Evolutionary conservation across 2,329 filamentous ascomycete genomes (phyloP).

Genomic region (Aspergillus jensenii): DNA sequence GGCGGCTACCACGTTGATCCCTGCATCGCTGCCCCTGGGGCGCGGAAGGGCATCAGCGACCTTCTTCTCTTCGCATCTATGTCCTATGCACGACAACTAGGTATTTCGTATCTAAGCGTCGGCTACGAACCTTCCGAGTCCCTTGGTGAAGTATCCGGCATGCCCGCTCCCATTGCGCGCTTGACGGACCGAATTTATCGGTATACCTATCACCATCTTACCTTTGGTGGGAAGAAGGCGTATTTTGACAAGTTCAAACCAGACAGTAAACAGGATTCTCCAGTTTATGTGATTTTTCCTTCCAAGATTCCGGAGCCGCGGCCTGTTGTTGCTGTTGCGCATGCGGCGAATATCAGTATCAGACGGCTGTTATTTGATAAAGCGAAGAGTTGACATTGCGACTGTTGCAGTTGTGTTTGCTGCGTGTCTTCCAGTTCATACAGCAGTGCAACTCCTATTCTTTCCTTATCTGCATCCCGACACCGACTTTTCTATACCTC

Average conservation of each 20-base stretch:
- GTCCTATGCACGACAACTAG: constrained; percentile 35
- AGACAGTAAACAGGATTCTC: constrained; percentile 30
- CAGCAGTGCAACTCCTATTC: no score
- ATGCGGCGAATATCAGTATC: constrained; percentile 38
- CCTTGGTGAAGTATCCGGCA: constrained; percentile 33
- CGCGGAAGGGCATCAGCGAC: constrained; percentile 40
- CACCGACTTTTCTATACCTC: no score
- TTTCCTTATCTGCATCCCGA: no score
- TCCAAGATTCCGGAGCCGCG: constrained; percentile 26
- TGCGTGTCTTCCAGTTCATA: no score
- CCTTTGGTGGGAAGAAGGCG: constrained; percentile 40
- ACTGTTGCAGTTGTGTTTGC: no score
- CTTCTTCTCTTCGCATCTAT: constrained; percentile 39
- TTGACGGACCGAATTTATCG: constrained; percentile 33
- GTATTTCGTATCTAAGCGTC: constrained; percentile 37
- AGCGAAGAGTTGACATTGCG: no score
- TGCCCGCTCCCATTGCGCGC: constrained; percentile 26
- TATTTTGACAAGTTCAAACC: constrained; percentile 43
- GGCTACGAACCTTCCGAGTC: constrained; percentile 39
- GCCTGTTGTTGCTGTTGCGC: constrained; percentile 32
- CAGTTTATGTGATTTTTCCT: constrained; percentile 39
- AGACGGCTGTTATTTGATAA: no score
- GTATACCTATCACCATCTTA: constrained; percentile 32
- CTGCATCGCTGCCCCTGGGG: constrained; percentile 34
- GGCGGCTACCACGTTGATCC: constrained; percentile 46